phyloP scores from a whole-genome alignment of 345 rosid species.

The Rhodamnia argentea region DNA sequence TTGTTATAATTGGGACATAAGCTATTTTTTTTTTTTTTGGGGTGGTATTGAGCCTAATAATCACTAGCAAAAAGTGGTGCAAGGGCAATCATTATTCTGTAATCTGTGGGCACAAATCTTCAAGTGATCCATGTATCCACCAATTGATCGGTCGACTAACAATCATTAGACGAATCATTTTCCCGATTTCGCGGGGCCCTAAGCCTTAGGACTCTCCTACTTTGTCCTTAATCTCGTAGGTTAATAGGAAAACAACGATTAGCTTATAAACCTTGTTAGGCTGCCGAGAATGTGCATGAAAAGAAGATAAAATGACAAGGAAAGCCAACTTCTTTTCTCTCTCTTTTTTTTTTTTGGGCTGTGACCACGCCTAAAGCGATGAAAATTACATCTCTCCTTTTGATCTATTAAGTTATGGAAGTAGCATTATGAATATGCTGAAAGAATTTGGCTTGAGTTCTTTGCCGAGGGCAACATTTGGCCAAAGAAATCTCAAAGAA shows the following conservation, averaged over 20 bases:
- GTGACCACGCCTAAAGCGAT: background rate
- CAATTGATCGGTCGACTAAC: background rate
- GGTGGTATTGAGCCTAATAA: background rate
- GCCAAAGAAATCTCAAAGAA: too few species aligned
- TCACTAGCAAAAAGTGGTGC: background rate
- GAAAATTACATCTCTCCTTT: background rate
- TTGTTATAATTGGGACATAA: too few species aligned
- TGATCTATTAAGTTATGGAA: background rate
- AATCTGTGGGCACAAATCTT: background rate
- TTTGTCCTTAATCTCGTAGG: background rate
- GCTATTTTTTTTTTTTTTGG: too few species aligned
- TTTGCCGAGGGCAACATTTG: too few species aligned
- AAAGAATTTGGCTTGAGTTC: too few species aligned
- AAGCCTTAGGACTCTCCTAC: background rate
- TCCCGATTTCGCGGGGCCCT: background rate
- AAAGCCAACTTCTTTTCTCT: background rate
- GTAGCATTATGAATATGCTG: too few species aligned
- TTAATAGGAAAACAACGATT: background rate
- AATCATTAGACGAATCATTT: background rate
- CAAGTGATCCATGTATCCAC: background rate
- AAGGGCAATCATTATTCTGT: background rate
- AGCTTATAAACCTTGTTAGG: background rate
- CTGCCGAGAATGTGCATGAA: background rate
- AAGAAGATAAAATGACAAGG: background rate
- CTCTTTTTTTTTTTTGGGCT: accelerated